A percentile compares a stretch with the other conserved stretches of the same genome.
phyloP scores from a whole-genome alignment of 2,329 filamentous ascomycete species.

The Myrmaecium sp. region DNA sequence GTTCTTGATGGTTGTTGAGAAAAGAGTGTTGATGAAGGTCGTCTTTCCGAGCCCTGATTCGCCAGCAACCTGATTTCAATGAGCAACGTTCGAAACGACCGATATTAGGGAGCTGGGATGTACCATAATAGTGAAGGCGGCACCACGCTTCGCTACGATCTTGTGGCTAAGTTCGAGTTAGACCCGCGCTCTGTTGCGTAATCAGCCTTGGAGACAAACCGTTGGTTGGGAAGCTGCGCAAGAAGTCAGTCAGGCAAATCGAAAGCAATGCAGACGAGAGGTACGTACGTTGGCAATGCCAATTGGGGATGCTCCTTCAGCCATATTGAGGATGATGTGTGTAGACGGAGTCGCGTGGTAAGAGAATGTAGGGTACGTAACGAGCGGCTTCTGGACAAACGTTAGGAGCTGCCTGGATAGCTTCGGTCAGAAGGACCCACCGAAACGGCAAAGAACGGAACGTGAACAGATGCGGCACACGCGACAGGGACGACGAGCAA shows the following conservation, averaged over 20 bases:
- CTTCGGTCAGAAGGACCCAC: no score
- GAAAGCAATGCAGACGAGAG: slow-evolving; percentile 1
- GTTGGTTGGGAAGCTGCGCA: slow-evolving; percentile 49
- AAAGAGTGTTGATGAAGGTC: slow-evolving; percentile 99
- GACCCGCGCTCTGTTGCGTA: slow-evolving; percentile 8
- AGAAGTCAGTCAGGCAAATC: slow-evolving; percentile 14
- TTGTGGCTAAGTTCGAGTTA: slow-evolving; percentile 39
- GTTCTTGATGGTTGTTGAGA: slow-evolving; percentile 99
- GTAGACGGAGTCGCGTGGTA: no score
- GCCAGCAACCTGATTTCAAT: slow-evolving; percentile 61
- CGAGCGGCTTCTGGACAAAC: no score
- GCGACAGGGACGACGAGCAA: no score
- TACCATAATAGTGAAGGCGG: slow-evolving; percentile 99
- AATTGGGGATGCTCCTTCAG: slow-evolving; percentile 50
- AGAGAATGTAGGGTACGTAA: no score
- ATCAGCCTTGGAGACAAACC: slow-evolving; percentile 27
- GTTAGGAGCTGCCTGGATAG: no score
- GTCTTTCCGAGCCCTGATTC: slow-evolving; percentile 98
- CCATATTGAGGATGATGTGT: slow-evolving; percentile 30
- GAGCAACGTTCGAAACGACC: slow-evolving; percentile 8
- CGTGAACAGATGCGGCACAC: no score
- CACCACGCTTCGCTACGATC: slow-evolving; percentile 70
- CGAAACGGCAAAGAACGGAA: no score
- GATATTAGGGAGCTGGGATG: slow-evolving; percentile 9
- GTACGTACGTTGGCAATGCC: slow-evolving; percentile 55